A percentile compares a stretch with the other conserved stretches of the same genome.
phyloP scores from a whole-genome alignment of 2,329 filamentous ascomycete species.

The Pseudocercospora macadamiae region DNA sequence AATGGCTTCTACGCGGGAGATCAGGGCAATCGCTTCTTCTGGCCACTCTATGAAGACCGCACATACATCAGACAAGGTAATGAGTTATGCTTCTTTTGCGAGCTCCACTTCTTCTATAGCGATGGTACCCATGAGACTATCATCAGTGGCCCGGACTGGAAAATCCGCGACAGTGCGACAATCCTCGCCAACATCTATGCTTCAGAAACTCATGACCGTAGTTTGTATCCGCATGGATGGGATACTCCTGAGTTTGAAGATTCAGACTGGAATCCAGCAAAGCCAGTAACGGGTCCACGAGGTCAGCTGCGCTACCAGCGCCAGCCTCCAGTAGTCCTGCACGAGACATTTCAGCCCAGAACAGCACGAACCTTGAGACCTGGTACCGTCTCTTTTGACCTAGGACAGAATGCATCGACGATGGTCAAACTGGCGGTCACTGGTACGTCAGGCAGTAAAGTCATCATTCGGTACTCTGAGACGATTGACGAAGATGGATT shows the following conservation, averaged over 20 bases:
- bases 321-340: conserved; percentile 44
- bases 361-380: conserved; percentile 26
- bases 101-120: conserved; percentile 42
- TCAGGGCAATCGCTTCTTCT: not conserved
- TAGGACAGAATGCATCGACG: conserved; percentile 41
- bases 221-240: conserved; percentile 43
- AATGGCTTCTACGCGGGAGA: conserved; percentile 2
- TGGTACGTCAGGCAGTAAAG: conserved; percentile 35
- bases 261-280: conserved; percentile 39
- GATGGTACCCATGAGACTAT: conserved; percentile 43
- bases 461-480: conserved; percentile 39
- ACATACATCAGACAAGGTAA: not conserved
- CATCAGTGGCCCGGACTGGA: conserved; percentile 45
- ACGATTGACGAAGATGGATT: conserved; percentile 37
- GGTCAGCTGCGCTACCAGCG: conserved; percentile 46
- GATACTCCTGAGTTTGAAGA: conserved; percentile 37
- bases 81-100: conserved; percentile 3
- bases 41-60: conserved; percentile 1
- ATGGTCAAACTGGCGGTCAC: conserved; percentile 37
- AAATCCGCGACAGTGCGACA: not conserved
- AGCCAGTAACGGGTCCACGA: conserved; percentile 44
- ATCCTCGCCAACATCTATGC: not conserved
- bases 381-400: conserved; percentile 37
- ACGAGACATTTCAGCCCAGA: conserved; percentile 42
- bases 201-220: conserved; percentile 44